Conservation (phyloP, 176 grass and related monocot genomes). For the Thalia dealbata region DNA sequence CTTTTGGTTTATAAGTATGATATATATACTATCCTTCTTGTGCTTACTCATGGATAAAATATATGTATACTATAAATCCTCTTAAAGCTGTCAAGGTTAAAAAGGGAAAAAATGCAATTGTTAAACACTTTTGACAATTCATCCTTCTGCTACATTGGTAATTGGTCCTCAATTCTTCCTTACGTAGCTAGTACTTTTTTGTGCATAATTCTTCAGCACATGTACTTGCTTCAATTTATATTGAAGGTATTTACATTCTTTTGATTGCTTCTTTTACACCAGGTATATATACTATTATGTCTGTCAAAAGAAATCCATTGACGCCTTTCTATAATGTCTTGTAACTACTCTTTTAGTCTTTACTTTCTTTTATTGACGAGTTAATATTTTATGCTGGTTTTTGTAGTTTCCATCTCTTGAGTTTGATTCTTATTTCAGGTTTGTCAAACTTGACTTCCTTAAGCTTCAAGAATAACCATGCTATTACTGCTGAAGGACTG, state of each 20-base stretch:
- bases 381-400: background rate
- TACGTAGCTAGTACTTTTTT: background rate
- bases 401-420: background rate
- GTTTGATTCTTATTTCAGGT: slow-evolving; percentile 37
- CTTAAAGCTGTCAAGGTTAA: background rate
- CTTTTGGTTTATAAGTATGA: background rate
- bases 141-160: background rate
- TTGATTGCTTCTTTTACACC: background rate
- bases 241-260: background rate
- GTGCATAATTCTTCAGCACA: too few species aligned
- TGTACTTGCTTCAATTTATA: too few species aligned
- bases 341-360: background rate
- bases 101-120: too few species aligned
- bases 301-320: background rate
- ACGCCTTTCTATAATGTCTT: background rate
- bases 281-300: background rate
- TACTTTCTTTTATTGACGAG: slow-evolving; percentile 10
- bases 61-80: background rate
- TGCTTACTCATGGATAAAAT: background rate
- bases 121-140: background rate
- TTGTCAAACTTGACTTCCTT: slow-evolving; percentile 71
- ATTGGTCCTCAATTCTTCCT: background rate
- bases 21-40: background rate
- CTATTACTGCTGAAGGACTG: slow-evolving; percentile 74
- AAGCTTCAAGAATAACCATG: slow-evolving; percentile 73